Percentiles rank a stretch among this genome's conserved stretches.
These are phyloP conservation scores for Sodiomyces alkalinus DNA, from an alignment of 2,329 filamentous ascomycete genomes.

Conservation along the genomic window DNA sequence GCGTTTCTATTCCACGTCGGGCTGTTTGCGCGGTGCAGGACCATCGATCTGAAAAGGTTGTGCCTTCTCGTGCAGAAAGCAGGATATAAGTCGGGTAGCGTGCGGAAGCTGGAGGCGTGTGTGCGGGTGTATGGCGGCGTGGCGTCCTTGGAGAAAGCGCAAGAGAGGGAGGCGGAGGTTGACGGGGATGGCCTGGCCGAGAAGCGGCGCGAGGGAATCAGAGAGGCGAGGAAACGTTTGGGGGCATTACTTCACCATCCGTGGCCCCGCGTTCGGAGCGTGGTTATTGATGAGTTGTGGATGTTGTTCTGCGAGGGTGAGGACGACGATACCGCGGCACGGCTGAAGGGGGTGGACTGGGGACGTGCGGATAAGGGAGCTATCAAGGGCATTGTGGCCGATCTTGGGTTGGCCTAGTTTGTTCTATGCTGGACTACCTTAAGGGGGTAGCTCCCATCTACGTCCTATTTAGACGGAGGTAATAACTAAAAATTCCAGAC, in stretches of 20 bases:
- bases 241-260: conserved; percentile 63
- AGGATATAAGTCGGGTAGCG: conserved; percentile 69
- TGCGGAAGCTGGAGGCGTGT: conserved; percentile 68
- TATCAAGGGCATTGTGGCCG: conserved; percentile 25
- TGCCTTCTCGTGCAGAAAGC: conserved; percentile 61
- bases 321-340: conserved; percentile 13
- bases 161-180: conserved; percentile 3
- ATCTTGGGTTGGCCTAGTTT: conserved; percentile 23
- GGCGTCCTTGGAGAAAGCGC: conserved; percentile 20
- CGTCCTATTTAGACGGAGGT: too few species aligned
- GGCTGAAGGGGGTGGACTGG: conserved; percentile 42
- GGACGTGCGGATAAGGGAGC: conserved; percentile 31
- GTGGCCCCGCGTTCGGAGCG: conserved; percentile 56
- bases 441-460: too few species aligned
- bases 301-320: conserved; percentile 18
- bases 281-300: conserved; percentile 48
- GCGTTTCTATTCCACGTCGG: conserved; percentile 60
- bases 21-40: conserved; percentile 24
- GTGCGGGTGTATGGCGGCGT: conserved; percentile 66
- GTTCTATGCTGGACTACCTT: too few species aligned
- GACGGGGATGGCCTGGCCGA: conserved; percentile 9
- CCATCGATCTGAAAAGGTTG: conserved; percentile 36
- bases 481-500: too few species aligned
- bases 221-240: conserved; percentile 50
- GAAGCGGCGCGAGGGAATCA: conserved; percentile 27